phyloP scores from a whole-genome alignment of 164 flowering plant species.

The grape (Vitis vinifera) region ASM3070453v1 NC_081818.1:25632501-25633000 shows the following conservation, averaged over 20 bases:
- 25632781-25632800: background rate
- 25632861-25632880: background rate
- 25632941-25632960: constrained; percentile 8
- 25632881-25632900: no score
- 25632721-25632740: background rate
- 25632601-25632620: constrained; percentile 94
- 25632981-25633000: constrained; percentile 98
- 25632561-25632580: constrained; percentile 99
- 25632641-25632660: constrained; percentile 22
- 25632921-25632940: background rate
- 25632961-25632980: constrained; percentile 97
- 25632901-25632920: no score
- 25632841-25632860: background rate
- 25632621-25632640: constrained; percentile 99
- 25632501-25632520: background rate
- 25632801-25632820: background rate
- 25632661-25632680: constrained; percentile 4
- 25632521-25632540: constrained; percentile 61
- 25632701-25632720: background rate
- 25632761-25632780: background rate
- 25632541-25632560: constrained; percentile 92
- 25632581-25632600: constrained; percentile 96
- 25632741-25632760: background rate
- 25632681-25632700: background rate
- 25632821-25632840: background rate